Conservation (phyloP, 1,284 basidiomycete genomes). For the Puccinia coronata region DNA sequence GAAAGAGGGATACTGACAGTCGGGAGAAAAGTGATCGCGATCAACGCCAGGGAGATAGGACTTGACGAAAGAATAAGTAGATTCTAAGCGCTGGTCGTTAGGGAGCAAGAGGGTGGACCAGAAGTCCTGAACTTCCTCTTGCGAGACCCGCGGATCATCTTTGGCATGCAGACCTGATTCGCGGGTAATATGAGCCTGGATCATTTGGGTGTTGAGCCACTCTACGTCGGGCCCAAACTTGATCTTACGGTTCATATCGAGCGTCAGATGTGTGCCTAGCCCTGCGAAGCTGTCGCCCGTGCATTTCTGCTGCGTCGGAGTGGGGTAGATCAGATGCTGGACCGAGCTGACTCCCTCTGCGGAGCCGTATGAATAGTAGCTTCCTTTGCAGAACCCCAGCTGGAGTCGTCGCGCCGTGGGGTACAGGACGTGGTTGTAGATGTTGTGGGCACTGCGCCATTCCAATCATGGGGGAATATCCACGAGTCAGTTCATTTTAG, state of each 20-base stretch:
- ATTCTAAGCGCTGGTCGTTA: no score
- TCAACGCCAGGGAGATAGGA: no score
- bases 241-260: conserved; percentile 83
- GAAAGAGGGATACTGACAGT: no score
- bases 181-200: not conserved
- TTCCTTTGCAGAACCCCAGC: conserved; percentile 55
- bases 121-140: no score
- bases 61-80: no score
- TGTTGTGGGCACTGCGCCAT: conserved; percentile 46
- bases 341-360: conserved; percentile 66
- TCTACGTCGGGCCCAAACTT: conserved; percentile 93
- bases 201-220: conserved; percentile 67
- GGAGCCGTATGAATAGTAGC: conserved; percentile 63
- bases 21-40: no score
- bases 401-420: conserved; percentile 39
- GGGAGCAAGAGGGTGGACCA: no score
- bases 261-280: conserved; percentile 80
- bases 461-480: not conserved
- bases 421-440: conserved; percentile 54
- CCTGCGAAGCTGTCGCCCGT: conserved; percentile 61
- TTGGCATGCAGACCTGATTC: no score
- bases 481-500: not conserved
- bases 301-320: conserved; percentile 62
- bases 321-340: conserved; percentile 81
- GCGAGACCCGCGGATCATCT: no score